Evolutionary conservation across 2,329 filamentous ascomycete species (phyloP).

Genomic region (Fusarium armeniacum): DNA sequence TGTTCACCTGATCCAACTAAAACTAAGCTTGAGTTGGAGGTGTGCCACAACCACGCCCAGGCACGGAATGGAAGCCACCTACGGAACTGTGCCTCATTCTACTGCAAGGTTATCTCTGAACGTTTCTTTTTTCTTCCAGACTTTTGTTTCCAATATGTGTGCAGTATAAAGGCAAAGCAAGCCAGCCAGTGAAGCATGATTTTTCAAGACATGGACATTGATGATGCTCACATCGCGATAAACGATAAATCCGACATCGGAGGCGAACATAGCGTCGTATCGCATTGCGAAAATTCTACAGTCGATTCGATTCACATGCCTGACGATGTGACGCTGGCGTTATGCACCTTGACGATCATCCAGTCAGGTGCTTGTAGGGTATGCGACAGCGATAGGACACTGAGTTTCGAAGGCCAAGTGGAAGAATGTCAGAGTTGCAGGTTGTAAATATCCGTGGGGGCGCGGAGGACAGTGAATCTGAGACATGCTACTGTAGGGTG

Average conservation of each 20-base stretch:
- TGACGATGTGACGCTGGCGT: slow-evolving; percentile 22
- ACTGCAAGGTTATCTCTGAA: slow-evolving; percentile 31
- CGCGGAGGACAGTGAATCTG: neutral
- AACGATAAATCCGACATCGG: slow-evolving; percentile 16
- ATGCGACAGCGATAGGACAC: neutral
- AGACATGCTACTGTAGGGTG: slow-evolving; percentile 10
- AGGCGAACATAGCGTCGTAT: slow-evolving; percentile 17
- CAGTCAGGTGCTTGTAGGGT: slow-evolving; percentile 32
- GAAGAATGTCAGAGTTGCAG: neutral
- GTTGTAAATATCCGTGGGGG: neutral
- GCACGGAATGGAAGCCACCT: slow-evolving; percentile 30
- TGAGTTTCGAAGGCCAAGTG: neutral
- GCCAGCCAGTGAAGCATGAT: neutral
- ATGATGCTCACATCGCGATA: neutral
- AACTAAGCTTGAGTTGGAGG: slow-evolving; percentile 5
- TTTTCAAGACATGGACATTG: slow-evolving; percentile 7
- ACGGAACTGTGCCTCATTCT: slow-evolving; percentile 18
- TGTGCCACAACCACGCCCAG: slow-evolving; percentile 29
- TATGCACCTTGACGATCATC: slow-evolving; percentile 38
- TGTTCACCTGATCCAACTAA: slow-evolving; percentile 23
- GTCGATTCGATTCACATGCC: slow-evolving; percentile 33
- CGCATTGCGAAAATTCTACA: slow-evolving; percentile 25
- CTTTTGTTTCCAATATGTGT: neutral
- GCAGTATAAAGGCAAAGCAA: neutral
- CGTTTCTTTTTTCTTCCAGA: slow-evolving; percentile 25